Conservation (phyloP, 73 alveolate genomes). For the Paramecium octaurelia region DNA sequence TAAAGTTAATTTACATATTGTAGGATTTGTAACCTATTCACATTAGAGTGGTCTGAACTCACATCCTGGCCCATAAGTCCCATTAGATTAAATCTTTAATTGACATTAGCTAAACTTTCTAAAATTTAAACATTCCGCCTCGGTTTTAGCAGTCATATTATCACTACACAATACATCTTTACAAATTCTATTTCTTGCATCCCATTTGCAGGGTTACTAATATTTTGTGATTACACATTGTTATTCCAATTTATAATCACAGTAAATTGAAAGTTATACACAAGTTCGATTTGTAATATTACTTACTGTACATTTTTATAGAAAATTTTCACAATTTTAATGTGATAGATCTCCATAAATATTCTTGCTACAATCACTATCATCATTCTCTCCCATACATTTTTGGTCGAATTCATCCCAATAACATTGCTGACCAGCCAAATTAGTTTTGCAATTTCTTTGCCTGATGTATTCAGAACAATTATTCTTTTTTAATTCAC, state of each 20-base stretch:
- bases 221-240: background rate
- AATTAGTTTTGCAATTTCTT: background rate
- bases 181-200: background rate
- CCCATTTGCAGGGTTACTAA: background rate
- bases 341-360: background rate
- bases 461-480: background rate
- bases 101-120: background rate
- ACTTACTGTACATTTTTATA: background rate
- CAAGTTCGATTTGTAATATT: background rate
- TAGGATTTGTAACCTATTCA: background rate
- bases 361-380: background rate
- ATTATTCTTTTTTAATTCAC: background rate
- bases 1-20: background rate
- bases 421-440: background rate
- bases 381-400: background rate
- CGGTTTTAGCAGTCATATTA: background rate
- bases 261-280: background rate
- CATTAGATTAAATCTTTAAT: background rate
- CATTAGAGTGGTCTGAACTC: background rate
- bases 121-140: background rate
- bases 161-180: background rate
- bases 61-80: background rate
- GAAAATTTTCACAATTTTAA: background rate
- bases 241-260: background rate
- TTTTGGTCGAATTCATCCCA: background rate